Base-by-base conservation (phyloP, 139 green algal species). In the Picochlorum sp. region DNA sequence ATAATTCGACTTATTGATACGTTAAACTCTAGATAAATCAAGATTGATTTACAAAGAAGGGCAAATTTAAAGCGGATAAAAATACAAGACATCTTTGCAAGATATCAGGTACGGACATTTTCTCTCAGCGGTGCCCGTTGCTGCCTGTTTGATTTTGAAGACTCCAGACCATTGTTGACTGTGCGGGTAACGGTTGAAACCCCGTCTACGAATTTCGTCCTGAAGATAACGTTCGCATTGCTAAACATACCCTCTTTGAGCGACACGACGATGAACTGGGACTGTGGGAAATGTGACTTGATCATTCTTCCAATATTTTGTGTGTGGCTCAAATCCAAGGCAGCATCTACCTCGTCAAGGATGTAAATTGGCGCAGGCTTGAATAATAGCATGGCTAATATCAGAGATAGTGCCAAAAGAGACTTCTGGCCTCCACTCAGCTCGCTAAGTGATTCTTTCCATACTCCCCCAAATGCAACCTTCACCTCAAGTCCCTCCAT, bases 231-330 rank as follows among this genome's bases (percentile, higher is more conserved):
- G 74, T 98, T 97, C 56, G 94, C 94, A 76, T 99, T 98, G 83
- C 86, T 93, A 83, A 99, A 99, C 90, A 99, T 97, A 54, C 94
- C 94, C 73, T 99, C 94, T 81, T 99, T 98, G 1, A 97, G 77
- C 4, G 79, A 90, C 14, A 84, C 78, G 24, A 85, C 75, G 13
- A 89, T 69, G 56, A 90, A 89, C 72, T 92, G 84, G 1, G 80
- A 89, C 59, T 97, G 79, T 13, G 94, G 92, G 82, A 99, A 99
- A 83, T 98, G 89, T 32, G 80, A 60, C 67, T 91, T 92, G 78
- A 99, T 98, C 92, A 98, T 97, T 67, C 80, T 72, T 13, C 92
- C 92, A 37, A 98, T 97, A 77, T 97, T 97, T 71, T 97, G 92
- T 55, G 91, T 99, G 86, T 99, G 91, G 78, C 84, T 95, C 45